These are phyloP conservation scores for Neurospora sp. DNA, from an alignment of 2,329 filamentous ascomycete species.

Conservation along the genomic window DNA sequence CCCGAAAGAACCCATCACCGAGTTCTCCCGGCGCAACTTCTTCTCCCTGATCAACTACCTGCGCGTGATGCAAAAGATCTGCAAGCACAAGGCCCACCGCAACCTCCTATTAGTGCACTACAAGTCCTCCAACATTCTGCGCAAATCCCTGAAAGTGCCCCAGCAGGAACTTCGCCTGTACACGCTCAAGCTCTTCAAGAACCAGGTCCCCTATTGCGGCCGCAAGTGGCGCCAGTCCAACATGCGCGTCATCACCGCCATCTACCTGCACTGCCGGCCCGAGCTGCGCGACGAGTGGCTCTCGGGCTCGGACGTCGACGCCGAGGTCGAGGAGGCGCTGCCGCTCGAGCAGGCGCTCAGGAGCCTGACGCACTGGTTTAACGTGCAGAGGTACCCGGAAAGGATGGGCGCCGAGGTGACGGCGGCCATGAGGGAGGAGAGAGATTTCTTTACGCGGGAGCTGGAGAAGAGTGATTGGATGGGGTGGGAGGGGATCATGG, in stretches of 20 bases:
- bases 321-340: constrained; percentile 84
- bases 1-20: constrained; percentile 69
- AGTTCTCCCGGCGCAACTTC: constrained; percentile 89
- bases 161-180: constrained; percentile 82
- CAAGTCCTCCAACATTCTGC: constrained; percentile 85
- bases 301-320: constrained; percentile 80
- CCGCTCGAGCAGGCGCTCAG: constrained; percentile 85
- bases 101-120: constrained; percentile 91
- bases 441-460: constrained; percentile 71
- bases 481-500: constrained; percentile 22
- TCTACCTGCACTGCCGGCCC: constrained; percentile 87
- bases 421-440: constrained; percentile 56
- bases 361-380: constrained; percentile 89
- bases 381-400: constrained; percentile 71
- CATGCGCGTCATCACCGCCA: constrained; percentile 96
- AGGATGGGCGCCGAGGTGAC: constrained; percentile 54
- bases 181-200: constrained; percentile 96
- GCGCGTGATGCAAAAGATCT: constrained; percentile 94
- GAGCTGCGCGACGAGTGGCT: constrained; percentile 95
- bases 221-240: constrained; percentile 97
- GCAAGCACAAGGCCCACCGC: constrained; percentile 88
- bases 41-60: constrained; percentile 93
- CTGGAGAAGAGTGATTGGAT: constrained; percentile 60
- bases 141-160: constrained; percentile 83
- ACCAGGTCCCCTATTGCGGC: constrained; percentile 94